phyloP scores from a whole-genome alignment of 768 basidiomycete species.

The Boletus rubropictus region DNA sequence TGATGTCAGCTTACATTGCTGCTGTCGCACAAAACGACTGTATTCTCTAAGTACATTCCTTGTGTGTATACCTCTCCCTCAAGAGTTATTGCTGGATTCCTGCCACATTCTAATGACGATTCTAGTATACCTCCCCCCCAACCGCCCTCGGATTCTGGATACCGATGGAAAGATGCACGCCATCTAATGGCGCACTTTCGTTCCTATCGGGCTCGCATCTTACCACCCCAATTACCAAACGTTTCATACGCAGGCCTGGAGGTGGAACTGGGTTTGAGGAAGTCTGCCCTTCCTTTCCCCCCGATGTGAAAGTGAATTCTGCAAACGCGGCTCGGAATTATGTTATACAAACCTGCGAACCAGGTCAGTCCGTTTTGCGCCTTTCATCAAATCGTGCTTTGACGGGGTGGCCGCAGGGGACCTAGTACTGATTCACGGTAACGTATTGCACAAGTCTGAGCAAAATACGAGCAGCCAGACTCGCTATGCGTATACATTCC shows the following conservation, averaged over 20 bases:
- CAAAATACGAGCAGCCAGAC: conserved; percentile 76
- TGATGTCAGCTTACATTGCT: not conserved
- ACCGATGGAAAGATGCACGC: conserved; percentile 83
- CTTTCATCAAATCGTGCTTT: not conserved
- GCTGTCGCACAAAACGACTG: not conserved
- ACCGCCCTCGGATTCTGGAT: conserved; percentile 97
- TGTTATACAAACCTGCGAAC: conserved; percentile 63
- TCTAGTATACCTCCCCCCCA: conserved; percentile 86
- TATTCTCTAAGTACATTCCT: conserved; percentile 56
- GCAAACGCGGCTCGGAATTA: conserved; percentile 39
- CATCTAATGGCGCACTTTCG: conserved; percentile 76
- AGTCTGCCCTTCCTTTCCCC: conserved; percentile 35
- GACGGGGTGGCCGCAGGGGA: conserved; percentile 50
- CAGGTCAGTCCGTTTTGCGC: conserved; percentile 41
- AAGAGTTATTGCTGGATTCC: not conserved
- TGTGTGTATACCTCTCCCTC: conserved; percentile 35
- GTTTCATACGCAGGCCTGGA: conserved; percentile 71
- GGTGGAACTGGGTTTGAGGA: conserved; percentile 85
- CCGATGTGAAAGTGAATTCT: conserved; percentile 3
- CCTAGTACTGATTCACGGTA: conserved; percentile 89
- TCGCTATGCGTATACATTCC: conserved; percentile 93
- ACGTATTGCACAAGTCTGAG: conserved; percentile 88
- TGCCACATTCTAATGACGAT: conserved; percentile 2
- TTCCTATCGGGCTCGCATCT: conserved; percentile 91
- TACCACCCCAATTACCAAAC: conserved; percentile 64